A percentile compares a stretch with the other conserved stretches of the same genome.
Evolutionary conservation across 352 stramenopile species (phyloP).

Genomic region (Aphanomyces cochlioides): DNA sequence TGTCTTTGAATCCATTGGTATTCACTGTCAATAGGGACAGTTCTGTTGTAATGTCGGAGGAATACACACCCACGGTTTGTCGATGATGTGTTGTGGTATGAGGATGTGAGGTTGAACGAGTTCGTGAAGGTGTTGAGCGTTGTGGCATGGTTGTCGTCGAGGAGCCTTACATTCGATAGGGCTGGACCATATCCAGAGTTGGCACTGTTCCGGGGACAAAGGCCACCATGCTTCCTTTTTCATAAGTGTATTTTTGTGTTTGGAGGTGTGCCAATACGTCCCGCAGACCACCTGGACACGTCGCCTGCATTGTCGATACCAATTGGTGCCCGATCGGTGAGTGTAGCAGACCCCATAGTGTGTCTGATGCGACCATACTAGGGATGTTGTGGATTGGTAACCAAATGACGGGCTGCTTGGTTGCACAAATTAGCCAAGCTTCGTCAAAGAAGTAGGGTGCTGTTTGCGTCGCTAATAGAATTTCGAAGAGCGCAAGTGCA

Average conservation of each 20-base stretch:
- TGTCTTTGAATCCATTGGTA: neutral
- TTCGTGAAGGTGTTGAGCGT: neutral
- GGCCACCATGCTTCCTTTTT: neutral
- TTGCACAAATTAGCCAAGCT: neutral
- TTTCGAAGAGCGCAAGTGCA: neutral
- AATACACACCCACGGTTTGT: too few relatives aligned
- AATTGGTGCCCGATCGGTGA: neutral
- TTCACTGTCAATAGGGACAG: neutral
- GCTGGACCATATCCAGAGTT: neutral
- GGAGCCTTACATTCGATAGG: neutral
- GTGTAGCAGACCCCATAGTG: slow-evolving; percentile 5
- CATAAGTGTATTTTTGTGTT: neutral
- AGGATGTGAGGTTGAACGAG: too few relatives aligned
- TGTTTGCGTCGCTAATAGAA: neutral
- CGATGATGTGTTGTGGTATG: too few relatives aligned
- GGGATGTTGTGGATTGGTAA: neutral
- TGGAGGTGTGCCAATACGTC: neutral
- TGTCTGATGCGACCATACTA: neutral
- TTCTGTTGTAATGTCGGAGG: neutral
- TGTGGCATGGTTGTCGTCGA: too few relatives aligned
- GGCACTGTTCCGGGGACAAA: neutral
- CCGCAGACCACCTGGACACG: neutral
- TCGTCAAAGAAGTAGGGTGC: slow-evolving; percentile 10
- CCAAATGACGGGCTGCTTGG: slow-evolving; percentile 4
- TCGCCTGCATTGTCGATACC: neutral